Evolutionary conservation across 2,329 filamentous ascomycete species (phyloP).

Genomic region (Chaetothyriales sp.): DNA sequence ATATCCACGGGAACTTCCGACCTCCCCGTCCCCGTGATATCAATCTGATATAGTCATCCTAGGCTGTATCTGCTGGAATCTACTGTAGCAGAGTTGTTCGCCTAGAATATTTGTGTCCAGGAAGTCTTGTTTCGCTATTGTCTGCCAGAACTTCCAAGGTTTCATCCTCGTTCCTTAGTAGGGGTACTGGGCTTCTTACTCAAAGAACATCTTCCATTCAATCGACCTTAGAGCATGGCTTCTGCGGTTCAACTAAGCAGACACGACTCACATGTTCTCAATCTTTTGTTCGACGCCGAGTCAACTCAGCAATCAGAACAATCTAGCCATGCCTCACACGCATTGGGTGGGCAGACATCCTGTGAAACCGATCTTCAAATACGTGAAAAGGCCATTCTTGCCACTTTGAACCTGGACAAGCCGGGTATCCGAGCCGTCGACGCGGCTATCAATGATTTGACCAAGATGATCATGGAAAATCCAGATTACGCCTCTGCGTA

Average conservation of each 20-base stretch:
- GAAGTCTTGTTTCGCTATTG: not conserved
- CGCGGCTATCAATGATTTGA: conserved; percentile 27
- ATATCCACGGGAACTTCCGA: not conserved
- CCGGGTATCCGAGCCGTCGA: conserved; percentile 19
- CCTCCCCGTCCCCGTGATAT: not conserved
- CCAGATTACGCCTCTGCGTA: conserved; percentile 42
- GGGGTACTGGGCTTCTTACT: not conserved
- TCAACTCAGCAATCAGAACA: not conserved
- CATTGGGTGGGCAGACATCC: conserved; percentile 19
- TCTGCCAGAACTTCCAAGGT: not conserved
- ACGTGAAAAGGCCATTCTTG: conserved; percentile 24
- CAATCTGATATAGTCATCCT: not conserved
- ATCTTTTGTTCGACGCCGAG: conserved; percentile 35
- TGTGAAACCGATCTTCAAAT: conserved; percentile 21
- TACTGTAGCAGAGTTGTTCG: too few species aligned
- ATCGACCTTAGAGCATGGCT: not conserved
- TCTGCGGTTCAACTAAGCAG: conserved; percentile 21
- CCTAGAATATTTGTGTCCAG: too few species aligned
- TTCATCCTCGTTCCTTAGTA: not conserved
- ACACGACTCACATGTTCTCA: conserved; percentile 33
- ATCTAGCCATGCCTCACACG: not conserved
- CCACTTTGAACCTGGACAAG: conserved; percentile 19
- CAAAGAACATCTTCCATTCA: not conserved
- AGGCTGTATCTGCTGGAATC: too few species aligned
- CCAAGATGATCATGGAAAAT: conserved; percentile 28